Evolutionary conservation across 1,139 yeast species (phyloP).

Genomic region (Saccharomyces pastorianus): DNA sequence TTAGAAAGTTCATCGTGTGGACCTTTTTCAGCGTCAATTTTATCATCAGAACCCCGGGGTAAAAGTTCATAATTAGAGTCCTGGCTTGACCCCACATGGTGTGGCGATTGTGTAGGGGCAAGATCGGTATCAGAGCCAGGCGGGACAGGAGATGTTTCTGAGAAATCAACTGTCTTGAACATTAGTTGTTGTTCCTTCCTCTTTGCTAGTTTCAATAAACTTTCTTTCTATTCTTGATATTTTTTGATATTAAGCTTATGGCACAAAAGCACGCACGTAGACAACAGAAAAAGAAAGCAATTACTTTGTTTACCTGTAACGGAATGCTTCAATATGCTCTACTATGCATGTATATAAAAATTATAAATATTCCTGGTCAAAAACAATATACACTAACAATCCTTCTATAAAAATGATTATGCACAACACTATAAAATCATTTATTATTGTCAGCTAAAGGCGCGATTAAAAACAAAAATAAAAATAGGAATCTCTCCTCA

Average conservation of each 20-base stretch:
- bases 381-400: too few species aligned
- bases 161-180: constrained; percentile 21
- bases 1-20: constrained; percentile 4
- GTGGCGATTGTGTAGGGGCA: constrained; percentile 9
- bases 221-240: not conserved
- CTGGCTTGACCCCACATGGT: constrained; percentile 6
- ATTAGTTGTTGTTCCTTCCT: constrained; percentile 3
- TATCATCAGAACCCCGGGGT: constrained; percentile 1
- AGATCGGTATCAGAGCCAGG: constrained; percentile 19
- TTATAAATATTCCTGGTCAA: not conserved
- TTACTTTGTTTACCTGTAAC: not conserved
- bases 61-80: not conserved
- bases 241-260: not conserved
- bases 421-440: not conserved
- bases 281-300: not conserved
- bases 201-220: not conserved
- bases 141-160: constrained; percentile 34
- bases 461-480: not conserved
- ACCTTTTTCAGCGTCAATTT: not conserved
- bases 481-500: not conserved
- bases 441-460: not conserved
- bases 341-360: not conserved
- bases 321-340: not conserved
- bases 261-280: not conserved
- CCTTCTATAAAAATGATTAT: not conserved